Percentiles rank a stretch among this genome's conserved stretches.
These are phyloP conservation scores for Rostrohypoxylon terebratum DNA, from an alignment of 495 filamentous ascomycete species.

Conservation along the genomic window DNA sequence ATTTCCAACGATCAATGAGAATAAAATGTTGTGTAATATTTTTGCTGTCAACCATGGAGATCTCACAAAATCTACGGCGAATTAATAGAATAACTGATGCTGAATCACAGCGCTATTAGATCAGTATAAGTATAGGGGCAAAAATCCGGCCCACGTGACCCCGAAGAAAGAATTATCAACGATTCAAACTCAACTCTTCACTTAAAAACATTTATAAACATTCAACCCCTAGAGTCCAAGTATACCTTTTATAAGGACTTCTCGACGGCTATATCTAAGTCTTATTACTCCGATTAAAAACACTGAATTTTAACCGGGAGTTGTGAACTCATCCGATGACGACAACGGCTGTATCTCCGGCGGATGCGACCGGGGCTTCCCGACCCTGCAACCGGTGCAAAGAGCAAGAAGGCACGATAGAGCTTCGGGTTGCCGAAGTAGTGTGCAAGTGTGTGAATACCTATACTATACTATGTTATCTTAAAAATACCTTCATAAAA, in stretches of 20 bases:
- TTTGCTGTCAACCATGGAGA: neutral
- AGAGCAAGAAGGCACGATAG: slow-evolving; percentile 49
- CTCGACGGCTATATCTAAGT: neutral
- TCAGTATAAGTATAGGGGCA: neutral
- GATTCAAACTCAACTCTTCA: slow-evolving; percentile 29
- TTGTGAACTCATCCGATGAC: slow-evolving; percentile 25
- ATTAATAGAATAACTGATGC: neutral
- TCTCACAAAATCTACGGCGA: neutral
- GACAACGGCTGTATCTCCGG: slow-evolving; percentile 32
- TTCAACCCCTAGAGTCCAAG: neutral
- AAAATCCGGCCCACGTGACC: slow-evolving; percentile 34
- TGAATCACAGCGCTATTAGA: neutral
- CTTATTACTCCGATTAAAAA: neutral
- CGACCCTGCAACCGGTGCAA: slow-evolving; percentile 56
- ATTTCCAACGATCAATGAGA: neutral
- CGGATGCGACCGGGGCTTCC: slow-evolving; percentile 23
- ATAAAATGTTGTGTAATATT: neutral
- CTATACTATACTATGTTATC: neutral
- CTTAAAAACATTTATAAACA: neutral
- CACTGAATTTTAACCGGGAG: neutral
- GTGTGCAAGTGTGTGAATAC: slow-evolving; percentile 54
- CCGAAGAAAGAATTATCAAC: slow-evolving; percentile 22
- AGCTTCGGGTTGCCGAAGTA: slow-evolving; percentile 52
- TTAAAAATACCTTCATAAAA: slow-evolving; percentile 11
- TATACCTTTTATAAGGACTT: neutral